Conservation (phyloP, 2,329 filamentous ascomycete genomes). For the Talaromyces amestolkiae region DNA sequence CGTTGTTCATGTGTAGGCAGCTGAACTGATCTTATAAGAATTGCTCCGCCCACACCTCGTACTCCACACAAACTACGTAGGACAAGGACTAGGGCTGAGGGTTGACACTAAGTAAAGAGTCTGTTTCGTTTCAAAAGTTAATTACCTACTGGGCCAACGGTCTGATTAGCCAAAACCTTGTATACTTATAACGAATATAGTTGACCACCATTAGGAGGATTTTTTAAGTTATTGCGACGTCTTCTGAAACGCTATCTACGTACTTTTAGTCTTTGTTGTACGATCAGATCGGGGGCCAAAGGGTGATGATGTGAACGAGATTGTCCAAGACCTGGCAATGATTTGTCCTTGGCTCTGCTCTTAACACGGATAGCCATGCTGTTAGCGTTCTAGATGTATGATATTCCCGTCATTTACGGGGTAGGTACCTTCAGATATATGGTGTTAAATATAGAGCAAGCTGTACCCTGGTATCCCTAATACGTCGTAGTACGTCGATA, state of each 20-base stretch:
- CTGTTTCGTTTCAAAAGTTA: background rate
- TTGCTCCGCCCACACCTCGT: background rate
- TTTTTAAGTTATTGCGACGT: background rate
- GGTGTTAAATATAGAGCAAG: background rate
- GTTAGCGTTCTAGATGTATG: background rate
- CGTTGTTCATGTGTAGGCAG: background rate
- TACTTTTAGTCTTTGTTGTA: background rate
- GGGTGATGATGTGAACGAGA: background rate
- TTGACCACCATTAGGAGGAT: background rate
- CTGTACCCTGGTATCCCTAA: background rate
- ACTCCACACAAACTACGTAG: background rate
- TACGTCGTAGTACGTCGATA: background rate
- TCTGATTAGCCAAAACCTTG: background rate
- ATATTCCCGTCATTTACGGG: background rate
- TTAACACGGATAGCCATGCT: background rate
- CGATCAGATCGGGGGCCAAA: constrained; percentile 4
- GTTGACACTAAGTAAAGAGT: background rate
- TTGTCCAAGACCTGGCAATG: background rate
- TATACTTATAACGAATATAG: background rate
- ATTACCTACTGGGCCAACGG: background rate
- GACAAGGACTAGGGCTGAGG: background rate
- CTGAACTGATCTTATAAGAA: background rate
- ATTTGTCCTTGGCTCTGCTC: background rate
- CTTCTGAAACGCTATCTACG: constrained; percentile 6
- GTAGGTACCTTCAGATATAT: background rate